phyloP scores from a whole-genome alignment of 495 filamentous ascomycete genomes.

The Penicillium atrosanguineum region DNA sequence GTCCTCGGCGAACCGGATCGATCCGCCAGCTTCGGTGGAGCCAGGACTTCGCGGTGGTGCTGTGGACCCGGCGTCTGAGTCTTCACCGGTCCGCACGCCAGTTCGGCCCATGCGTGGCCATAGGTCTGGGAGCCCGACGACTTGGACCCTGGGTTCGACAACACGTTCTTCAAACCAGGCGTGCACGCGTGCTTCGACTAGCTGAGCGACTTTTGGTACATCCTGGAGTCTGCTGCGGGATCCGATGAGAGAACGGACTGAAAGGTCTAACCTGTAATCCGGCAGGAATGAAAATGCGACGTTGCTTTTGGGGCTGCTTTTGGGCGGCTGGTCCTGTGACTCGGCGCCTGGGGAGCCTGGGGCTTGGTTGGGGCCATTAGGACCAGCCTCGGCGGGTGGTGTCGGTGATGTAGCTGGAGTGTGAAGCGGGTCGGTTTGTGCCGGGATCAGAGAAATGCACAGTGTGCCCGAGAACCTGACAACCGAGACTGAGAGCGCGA shows the following conservation, averaged over 20 bases:
- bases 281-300: slow-evolving; percentile 93
- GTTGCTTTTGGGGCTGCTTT: slow-evolving; percentile 63
- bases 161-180: slow-evolving; percentile 96
- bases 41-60: slow-evolving; percentile 36
- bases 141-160: slow-evolving; percentile 93
- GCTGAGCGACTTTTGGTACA: slow-evolving; percentile 94
- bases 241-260: slow-evolving; percentile 86
- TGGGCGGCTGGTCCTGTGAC: slow-evolving; percentile 22
- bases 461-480: slow-evolving; percentile 93
- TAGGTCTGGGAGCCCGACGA: slow-evolving; percentile 87
- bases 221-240: slow-evolving; percentile 87
- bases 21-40: slow-evolving; percentile 26
- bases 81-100: slow-evolving; percentile 44
- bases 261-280: slow-evolving; percentile 92
- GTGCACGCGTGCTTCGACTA: slow-evolving; percentile 87
- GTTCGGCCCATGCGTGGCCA: slow-evolving; percentile 77
- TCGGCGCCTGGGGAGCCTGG: slow-evolving; percentile 16
- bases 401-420: slow-evolving; percentile 34
- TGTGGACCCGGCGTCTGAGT: slow-evolving; percentile 42
- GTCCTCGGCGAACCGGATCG: slow-evolving; percentile 24
- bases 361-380: slow-evolving; percentile 5
- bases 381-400: slow-evolving; percentile 19
- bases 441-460: slow-evolving; percentile 85
- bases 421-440: slow-evolving; percentile 41
- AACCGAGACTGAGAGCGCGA: slow-evolving; percentile 85